phyloP scores from a whole-genome alignment of 129 eudicot species.

The Kitagawia praeruptora region DNA sequence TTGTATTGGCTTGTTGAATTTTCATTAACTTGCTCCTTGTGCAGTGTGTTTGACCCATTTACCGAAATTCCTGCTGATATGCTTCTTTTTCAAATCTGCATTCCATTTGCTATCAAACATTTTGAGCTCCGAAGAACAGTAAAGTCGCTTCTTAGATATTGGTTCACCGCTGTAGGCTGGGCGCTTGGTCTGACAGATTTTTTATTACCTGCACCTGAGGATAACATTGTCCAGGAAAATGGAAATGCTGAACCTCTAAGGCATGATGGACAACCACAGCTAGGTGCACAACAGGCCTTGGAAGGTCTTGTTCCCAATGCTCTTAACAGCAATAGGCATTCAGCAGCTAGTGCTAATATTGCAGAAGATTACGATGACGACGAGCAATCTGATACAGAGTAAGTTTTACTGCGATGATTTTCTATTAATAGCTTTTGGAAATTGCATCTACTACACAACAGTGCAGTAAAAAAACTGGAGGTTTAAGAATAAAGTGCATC shows the following conservation, averaged over 20 bases:
- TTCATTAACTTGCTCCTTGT: conserved; percentile 13
- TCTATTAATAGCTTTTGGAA: background rate
- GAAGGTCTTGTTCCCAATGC: conserved; percentile 34
- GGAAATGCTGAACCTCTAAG: conserved; percentile 48
- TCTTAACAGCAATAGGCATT: conserved; percentile 43
- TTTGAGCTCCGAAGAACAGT: conserved; percentile 71
- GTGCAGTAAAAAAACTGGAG: background rate
- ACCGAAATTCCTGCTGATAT: conserved; percentile 90
- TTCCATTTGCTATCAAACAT: conserved; percentile 85
- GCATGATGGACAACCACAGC: conserved; percentile 48
- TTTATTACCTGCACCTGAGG: conserved; percentile 75
- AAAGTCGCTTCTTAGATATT: conserved; percentile 72
- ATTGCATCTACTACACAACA: background rate
- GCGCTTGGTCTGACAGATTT: conserved; percentile 68
- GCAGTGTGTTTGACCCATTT: conserved; percentile 87
- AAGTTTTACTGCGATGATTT: conserved; percentile 21
- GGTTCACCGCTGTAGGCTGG: conserved; percentile 93
- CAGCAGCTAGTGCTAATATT: conserved; percentile 19
- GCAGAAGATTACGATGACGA: conserved; percentile 42
- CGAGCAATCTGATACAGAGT: conserved; percentile 75
- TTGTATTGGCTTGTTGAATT: background rate
- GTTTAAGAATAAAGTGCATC: background rate
- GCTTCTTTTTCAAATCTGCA: conserved; percentile 91
- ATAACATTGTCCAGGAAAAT: conserved; percentile 46
- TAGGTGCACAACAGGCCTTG: conserved; percentile 38